Percentiles rank a stretch among this genome's conserved stretches.
phyloP scores from a whole-genome alignment of 1,284 basidiomycete species.

The Pseudozyma sp. region DNA sequence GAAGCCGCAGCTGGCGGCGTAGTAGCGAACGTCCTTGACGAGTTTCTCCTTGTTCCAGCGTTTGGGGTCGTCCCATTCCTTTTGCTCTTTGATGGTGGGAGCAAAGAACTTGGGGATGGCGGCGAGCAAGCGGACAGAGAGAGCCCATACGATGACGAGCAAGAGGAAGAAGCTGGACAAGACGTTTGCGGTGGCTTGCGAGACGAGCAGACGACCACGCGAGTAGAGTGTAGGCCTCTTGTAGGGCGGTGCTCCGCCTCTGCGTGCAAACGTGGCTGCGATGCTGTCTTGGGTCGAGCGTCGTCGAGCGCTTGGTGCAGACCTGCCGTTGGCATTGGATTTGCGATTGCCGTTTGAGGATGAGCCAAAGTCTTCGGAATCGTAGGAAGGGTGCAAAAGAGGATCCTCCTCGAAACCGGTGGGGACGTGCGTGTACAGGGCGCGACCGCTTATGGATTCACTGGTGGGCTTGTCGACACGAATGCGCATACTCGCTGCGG shows the following conservation, averaged over 20 bases:
- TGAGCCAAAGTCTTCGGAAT: slow-evolving; percentile 17
- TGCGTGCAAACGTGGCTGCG: slow-evolving; percentile 44
- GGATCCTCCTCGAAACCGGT: slow-evolving; percentile 58
- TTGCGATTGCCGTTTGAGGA: slow-evolving; percentile 8
- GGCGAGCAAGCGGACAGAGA: slow-evolving; percentile 54
- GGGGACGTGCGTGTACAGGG: slow-evolving; percentile 57
- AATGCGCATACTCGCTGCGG: slow-evolving; percentile 59
- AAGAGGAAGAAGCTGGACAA: slow-evolving; percentile 73
- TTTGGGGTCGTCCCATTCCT: slow-evolving; percentile 72
- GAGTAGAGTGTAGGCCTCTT: slow-evolving; percentile 54
- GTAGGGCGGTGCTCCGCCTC: slow-evolving; percentile 59
- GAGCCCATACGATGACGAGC: slow-evolving; percentile 69
- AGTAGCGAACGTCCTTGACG: slow-evolving; percentile 74
- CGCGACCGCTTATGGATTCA: slow-evolving; percentile 50
- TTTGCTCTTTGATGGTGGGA: slow-evolving; percentile 19
- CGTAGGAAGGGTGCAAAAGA: slow-evolving; percentile 33
- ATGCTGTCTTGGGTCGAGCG: slow-evolving; percentile 21
- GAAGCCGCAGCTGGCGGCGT: slow-evolving; percentile 73
- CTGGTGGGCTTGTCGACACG: slow-evolving; percentile 57
- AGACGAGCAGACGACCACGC: slow-evolving; percentile 67
- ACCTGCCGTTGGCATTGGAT: slow-evolving; percentile 14
- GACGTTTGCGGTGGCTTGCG: slow-evolving; percentile 71
- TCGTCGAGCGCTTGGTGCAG: slow-evolving; percentile 1
- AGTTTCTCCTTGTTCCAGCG: slow-evolving; percentile 72
- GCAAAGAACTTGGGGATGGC: slow-evolving; percentile 47